phyloP scores from a whole-genome alignment of 2,329 filamentous ascomycete genomes.

The Claviceps arundinis region DNA sequence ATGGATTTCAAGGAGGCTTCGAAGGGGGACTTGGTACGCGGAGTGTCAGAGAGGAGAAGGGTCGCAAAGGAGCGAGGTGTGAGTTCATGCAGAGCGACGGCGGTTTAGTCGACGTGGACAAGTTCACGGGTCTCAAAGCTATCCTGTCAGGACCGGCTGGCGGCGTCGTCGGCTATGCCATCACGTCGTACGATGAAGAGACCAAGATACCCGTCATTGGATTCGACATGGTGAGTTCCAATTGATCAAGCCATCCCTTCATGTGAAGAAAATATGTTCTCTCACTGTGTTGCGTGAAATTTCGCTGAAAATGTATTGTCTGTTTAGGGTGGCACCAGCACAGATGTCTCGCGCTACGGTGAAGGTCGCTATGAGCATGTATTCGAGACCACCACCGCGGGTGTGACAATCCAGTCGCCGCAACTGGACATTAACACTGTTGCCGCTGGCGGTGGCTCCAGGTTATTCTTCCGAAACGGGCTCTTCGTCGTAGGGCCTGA shows the following conservation, averaged over 20 bases:
- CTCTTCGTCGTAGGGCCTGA: slow-evolving; percentile 63
- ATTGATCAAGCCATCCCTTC: background rate
- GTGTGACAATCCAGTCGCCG: slow-evolving; percentile 64
- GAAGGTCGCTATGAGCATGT: slow-evolving; percentile 26
- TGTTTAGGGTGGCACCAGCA: slow-evolving; percentile 48
- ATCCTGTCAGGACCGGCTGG: slow-evolving; percentile 66
- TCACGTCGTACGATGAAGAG: slow-evolving; percentile 56
- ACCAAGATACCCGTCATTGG: slow-evolving; percentile 60
- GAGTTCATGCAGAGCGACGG: slow-evolving; percentile 59
- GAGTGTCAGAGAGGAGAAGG: slow-evolving; percentile 51
- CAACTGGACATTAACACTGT: slow-evolving; percentile 76
- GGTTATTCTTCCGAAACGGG: slow-evolving; percentile 58
- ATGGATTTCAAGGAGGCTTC: slow-evolving; percentile 23
- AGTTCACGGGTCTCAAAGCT: slow-evolving; percentile 55
- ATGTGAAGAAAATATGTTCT: background rate
- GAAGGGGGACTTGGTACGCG: slow-evolving; percentile 27
- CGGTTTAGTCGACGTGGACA: slow-evolving; percentile 38
- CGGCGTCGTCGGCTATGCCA: slow-evolving; percentile 62
- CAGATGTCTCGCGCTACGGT: slow-evolving; percentile 58
- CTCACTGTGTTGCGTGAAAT: background rate
- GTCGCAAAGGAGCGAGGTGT: slow-evolving; percentile 40
- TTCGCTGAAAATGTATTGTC: background rate
- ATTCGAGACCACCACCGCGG: slow-evolving; percentile 67
- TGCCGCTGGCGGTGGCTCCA: slow-evolving; percentile 60
- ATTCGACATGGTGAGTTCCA: slow-evolving; percentile 44